Conservation (phyloP, 1,284 basidiomycete species). For the Naganishia albida region DNA sequence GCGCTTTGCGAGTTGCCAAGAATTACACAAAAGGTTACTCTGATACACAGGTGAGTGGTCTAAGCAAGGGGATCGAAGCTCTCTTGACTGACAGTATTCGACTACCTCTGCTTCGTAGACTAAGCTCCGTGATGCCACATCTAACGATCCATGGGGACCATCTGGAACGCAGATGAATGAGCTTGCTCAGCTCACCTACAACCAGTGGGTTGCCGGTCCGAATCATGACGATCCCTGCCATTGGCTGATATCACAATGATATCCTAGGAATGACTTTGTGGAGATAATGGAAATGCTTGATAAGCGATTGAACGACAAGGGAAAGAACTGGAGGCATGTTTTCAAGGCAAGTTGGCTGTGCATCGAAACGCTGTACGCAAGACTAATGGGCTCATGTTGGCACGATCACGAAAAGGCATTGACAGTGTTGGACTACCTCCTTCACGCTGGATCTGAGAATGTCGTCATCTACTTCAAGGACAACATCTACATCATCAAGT, state of each 20-base stretch:
- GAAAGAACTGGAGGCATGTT: slow-evolving; percentile 99
- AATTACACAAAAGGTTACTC: slow-evolving; percentile 95
- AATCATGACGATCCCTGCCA: background rate
- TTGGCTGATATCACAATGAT: background rate
- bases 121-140: slow-evolving; percentile 97
- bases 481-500: slow-evolving; percentile 96
- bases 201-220: slow-evolving; percentile 70
- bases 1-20: slow-evolving; percentile 79
- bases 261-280: slow-evolving; percentile 87
- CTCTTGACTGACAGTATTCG: background rate
- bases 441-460: slow-evolving; percentile 96
- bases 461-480: slow-evolving; percentile 98
- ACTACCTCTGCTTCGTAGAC: slow-evolving; percentile 57
- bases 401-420: slow-evolving; percentile 64
- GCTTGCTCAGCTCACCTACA: slow-evolving; percentile 94
- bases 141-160: slow-evolving; percentile 99
- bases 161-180: slow-evolving; percentile 99
- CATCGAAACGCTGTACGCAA: too few species aligned
- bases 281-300: slow-evolving; percentile 99
- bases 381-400: background rate
- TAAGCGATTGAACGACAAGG: slow-evolving; percentile 98
- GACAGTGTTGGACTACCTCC: slow-evolving; percentile 92
- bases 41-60: slow-evolving; percentile 59
- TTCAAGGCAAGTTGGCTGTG: slow-evolving; percentile 72
- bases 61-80: background rate